Base-by-base conservation (phyloP, 2,329 filamentous ascomycete genomes). In the Chaetomium sp. region DNA sequence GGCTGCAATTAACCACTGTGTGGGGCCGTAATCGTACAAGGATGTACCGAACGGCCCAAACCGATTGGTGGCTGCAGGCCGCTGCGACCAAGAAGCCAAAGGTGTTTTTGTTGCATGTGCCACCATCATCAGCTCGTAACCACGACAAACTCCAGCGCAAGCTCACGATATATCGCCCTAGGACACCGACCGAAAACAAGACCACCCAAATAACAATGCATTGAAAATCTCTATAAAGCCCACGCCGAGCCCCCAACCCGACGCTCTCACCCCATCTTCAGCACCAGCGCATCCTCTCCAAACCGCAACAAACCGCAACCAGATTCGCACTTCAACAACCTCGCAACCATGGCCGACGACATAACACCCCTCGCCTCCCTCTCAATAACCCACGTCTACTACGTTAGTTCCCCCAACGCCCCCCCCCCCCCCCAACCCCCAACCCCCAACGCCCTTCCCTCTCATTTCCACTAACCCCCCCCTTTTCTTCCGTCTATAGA, bases 321-420 rank as follows among this genome's bases (percentile, higher is more conserved):
- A n/a, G 7, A n/a, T 4, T 7, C 16, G n/a, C 38, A 42, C 12
- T 19, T 7, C 16, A 42, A n/a, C 16, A 42, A 16, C 38, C 38
- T 42, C 38, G 16, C 38, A 55, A 60, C 38, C 47, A 80, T 80
- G 78, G 72, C 77, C 33, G 76, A 78, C 72, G 79, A 83, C 68
- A 69, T 76, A 27, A 74, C 74, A 47, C 87, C 91, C 49, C 82
- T 98, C 64, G 92, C 93, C 59, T 98, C 94, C 27, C 85, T 99
- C 67, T 97, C 94, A 59, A 81, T 99, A 71, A 98, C 95, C 12
- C 94, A 98, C 80, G 93, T 98, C 71, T 92, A 95, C 81, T 98
- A 98, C 83, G 93, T 96, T 80, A 74, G 87, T 78, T 60, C 35
- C 21, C 54, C n/a, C 33, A n/a, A 33, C 56, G n/a, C 47, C 47